Conservation (phyloP, 306 rosid genomes). For the Sicyos baderoa region DNA sequence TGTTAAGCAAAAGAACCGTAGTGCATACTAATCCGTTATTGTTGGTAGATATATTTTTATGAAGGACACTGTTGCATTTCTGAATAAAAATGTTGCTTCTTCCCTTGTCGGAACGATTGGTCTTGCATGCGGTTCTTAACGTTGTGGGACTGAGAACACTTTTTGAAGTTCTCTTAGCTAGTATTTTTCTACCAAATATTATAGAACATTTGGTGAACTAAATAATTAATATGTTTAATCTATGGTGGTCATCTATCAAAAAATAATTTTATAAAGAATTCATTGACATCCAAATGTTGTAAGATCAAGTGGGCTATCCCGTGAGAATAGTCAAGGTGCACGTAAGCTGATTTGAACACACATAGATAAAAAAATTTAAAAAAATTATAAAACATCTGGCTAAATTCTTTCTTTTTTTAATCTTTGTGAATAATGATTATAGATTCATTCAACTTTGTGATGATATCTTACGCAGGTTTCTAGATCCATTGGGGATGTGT, state of each 20-base stretch:
- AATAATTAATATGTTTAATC: too few species aligned
- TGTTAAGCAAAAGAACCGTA: background rate
- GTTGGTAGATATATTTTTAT: background rate
- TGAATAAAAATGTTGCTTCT: background rate
- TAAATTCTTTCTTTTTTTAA: constrained; percentile 1
- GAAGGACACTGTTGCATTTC: background rate
- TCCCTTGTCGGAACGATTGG: background rate
- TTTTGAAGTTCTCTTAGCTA: background rate
- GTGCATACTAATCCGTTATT: background rate
- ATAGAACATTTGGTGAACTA: too few species aligned
- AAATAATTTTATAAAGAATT: too few species aligned
- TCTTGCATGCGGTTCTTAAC: background rate
- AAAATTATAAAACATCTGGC: background rate
- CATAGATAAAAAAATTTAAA: too few species aligned
- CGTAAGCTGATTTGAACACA: too few species aligned
- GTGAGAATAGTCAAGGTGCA: too few species aligned
- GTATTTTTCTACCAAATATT: background rate
- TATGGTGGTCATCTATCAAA: too few species aligned
- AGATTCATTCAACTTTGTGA: constrained; percentile 7
- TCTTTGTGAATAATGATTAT: constrained; percentile 8
- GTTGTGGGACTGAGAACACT: background rate
- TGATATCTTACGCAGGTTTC: constrained; percentile 67
- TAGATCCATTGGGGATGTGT: constrained; percentile 81
- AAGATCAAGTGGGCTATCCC: too few species aligned
- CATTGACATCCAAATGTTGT: too few species aligned